phyloP scores from a whole-genome alignment of 2,329 filamentous ascomycete species.

The Nannizziopsis arthrosporioides region DNA sequence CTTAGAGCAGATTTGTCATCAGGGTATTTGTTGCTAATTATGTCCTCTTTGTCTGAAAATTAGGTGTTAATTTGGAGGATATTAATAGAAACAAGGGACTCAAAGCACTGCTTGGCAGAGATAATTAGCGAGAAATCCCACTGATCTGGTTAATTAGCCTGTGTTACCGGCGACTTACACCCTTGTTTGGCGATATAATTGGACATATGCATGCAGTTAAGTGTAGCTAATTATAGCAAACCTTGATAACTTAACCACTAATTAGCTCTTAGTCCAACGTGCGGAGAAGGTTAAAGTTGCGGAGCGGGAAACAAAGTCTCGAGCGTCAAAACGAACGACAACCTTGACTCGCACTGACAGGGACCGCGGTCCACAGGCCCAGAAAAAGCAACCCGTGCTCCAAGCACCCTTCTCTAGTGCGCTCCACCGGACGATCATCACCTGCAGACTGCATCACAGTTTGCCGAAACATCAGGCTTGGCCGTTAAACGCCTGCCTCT shows the following conservation, averaged over 20 bases:
- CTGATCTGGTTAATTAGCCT: not conserved
- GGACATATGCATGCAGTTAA: not conserved
- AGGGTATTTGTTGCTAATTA: constrained; percentile 6
- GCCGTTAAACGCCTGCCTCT: not conserved
- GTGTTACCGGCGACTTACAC: not conserved
- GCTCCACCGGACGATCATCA: not conserved
- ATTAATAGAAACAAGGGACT: not conserved
- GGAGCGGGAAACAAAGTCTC: not conserved
- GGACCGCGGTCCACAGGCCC: no score
- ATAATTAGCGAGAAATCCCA: not conserved
- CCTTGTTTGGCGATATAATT: not conserved
- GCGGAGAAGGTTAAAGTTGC: constrained; percentile 6
- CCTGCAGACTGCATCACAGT: constrained; percentile 1
- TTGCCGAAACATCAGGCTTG: not conserved
- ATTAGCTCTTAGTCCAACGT: not conserved
- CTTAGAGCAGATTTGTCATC: not conserved
- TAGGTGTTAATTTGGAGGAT: not conserved
- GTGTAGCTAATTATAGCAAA: constrained; percentile 9
- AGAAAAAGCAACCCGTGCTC: no score
- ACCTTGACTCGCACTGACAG: no score
- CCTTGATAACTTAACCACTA: not conserved
- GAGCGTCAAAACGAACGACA: no score
- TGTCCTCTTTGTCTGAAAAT: not conserved
- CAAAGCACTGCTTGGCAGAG: not conserved
- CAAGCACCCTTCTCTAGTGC: no score